These are phyloP conservation scores for Phytophthora sp. DNA, from an alignment of 352 stramenopile genomes.

Conservation along the genomic window DNA sequence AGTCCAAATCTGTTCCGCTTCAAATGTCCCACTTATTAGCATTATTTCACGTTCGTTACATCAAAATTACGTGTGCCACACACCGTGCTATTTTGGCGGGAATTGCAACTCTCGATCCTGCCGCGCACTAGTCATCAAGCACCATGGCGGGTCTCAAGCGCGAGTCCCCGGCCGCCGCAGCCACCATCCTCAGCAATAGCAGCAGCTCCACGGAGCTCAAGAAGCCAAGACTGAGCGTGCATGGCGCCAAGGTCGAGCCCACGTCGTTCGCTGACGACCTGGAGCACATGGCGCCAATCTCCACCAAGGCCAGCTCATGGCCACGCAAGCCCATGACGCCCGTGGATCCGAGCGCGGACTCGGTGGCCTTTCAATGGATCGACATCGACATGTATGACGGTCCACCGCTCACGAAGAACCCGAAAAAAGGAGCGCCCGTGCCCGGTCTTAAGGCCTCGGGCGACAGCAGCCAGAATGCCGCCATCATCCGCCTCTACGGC, in stretches of 20 bases:
- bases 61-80: background rate
- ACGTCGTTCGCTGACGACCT: constrained; percentile 63
- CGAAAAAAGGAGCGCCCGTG: constrained; percentile 70
- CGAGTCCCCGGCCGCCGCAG: constrained; percentile 15
- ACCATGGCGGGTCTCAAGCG: constrained; percentile 49
- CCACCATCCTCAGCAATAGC: too few relatives aligned
- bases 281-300: constrained; percentile 63
- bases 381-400: constrained; percentile 99
- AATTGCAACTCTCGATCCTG: constrained; percentile 3
- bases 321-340: constrained; percentile 50
- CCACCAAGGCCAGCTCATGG: constrained; percentile 71
- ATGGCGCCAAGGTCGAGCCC: constrained; percentile 33
- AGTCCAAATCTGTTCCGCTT: background rate
- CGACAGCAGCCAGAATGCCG: constrained; percentile 90
- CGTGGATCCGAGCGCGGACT: constrained; percentile 44
- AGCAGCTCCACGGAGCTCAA: constrained; percentile 26
- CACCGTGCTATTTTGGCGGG: constrained; percentile 28
- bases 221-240: constrained; percentile 42
- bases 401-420: constrained; percentile 86
- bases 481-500: constrained; percentile 97
- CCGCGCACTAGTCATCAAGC: background rate
- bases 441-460: constrained; percentile 86
- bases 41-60: constrained; percentile 8
- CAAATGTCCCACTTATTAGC: constrained; percentile 5
- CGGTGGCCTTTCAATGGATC: constrained; percentile 95